phyloP scores from a whole-genome alignment of 2,329 filamentous ascomycete genomes.

The Hymenoscyphus infarciens region DNA sequence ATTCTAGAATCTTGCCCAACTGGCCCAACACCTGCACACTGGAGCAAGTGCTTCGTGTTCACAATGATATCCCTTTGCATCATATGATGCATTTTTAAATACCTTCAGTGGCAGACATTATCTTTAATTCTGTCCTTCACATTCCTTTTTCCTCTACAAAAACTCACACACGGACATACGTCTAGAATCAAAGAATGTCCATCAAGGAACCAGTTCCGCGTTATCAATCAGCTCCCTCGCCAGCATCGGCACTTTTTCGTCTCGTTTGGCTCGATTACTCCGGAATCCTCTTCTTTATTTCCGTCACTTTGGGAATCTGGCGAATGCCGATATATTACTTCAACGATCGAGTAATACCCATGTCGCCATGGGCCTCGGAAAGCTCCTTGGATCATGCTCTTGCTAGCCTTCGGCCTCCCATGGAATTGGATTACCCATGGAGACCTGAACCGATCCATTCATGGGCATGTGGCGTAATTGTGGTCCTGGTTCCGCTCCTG shows the following conservation, averaged over 20 bases:
- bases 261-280: slow-evolving; percentile 14
- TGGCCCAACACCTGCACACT: not conserved
- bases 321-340: slow-evolving; percentile 20
- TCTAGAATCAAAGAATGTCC: slow-evolving; percentile 1
- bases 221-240: not conserved
- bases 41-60: not conserved
- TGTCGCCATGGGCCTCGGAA: slow-evolving; percentile 7
- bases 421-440: slow-evolving; percentile 20
- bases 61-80: not conserved
- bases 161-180: slow-evolving; percentile 2
- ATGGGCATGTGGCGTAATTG: slow-evolving; percentile 62
- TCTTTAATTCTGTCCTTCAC: not conserved
- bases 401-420: slow-evolving; percentile 11
- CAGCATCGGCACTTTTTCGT: not conserved
- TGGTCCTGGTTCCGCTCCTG: slow-evolving; percentile 58
- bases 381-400: not conserved
- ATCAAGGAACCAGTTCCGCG: not conserved
- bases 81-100: not conserved
- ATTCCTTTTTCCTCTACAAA: not conserved
- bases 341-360: slow-evolving; percentile 18
- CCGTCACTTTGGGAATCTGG: slow-evolving; percentile 17
- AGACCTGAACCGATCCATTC: slow-evolving; percentile 49
- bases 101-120: not conserved
- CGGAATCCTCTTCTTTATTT: slow-evolving; percentile 14
- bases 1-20: not conserved